phyloP scores from a whole-genome alignment of 305 asterid genomes.

The Coffea humblotiana region DNA sequence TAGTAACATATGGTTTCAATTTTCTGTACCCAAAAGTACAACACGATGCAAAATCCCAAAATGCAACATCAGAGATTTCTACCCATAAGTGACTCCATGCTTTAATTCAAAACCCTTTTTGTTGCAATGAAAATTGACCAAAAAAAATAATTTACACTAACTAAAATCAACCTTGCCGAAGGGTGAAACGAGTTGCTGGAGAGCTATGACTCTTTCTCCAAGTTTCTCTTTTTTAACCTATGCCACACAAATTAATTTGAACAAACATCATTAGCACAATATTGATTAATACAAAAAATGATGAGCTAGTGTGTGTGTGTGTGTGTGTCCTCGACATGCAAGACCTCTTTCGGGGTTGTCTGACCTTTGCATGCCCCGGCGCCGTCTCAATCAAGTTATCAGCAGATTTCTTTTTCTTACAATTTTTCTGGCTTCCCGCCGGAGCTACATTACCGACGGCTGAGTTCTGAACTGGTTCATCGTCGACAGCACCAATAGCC shows the following conservation, averaged over 20 bases:
- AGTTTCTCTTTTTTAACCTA: constrained; percentile 76
- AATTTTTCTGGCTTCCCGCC: constrained; percentile 34
- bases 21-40: background rate
- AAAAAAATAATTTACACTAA: too few species aligned
- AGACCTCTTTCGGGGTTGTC: background rate
- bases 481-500: background rate
- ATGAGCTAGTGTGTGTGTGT: background rate
- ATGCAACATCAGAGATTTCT: background rate
- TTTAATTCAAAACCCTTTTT: too few species aligned
- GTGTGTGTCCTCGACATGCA: constrained; percentile 6
- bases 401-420: constrained; percentile 49
- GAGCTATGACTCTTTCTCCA: constrained; percentile 78
- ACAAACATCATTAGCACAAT: background rate
- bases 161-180: constrained; percentile 67
- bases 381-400: constrained; percentile 22
- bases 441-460: constrained; percentile 23
- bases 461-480: constrained; percentile 12
- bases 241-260: background rate
- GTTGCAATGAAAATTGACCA: too few species aligned
- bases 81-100: too few species aligned
- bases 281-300: background rate
- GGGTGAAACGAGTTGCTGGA: constrained; percentile 94
- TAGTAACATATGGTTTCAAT: too few species aligned
- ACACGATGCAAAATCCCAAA: background rate
- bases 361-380: constrained; percentile 65